phyloP scores from a whole-genome alignment of 176 grass and related monocot genomes.

The Phoenix dactylifera region DNA sequence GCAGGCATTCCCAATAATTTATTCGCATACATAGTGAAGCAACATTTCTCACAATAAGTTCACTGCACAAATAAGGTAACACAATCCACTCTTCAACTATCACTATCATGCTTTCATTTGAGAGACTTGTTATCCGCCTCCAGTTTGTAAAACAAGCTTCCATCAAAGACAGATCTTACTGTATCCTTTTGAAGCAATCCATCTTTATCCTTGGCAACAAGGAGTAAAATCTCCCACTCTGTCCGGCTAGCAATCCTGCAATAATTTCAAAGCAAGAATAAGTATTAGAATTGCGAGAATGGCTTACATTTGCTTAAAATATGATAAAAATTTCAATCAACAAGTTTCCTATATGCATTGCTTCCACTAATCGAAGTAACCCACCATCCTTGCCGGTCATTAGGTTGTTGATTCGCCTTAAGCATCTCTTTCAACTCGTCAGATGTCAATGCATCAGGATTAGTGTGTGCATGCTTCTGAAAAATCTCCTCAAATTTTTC shows the following conservation, averaged over 20 bases:
- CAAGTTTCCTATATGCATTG: too few species aligned
- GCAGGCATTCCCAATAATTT: too few species aligned
- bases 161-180: conserved; percentile 48
- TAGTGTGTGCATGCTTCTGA: conserved; percentile 48
- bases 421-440: conserved; percentile 51
- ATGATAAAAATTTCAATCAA: too few species aligned
- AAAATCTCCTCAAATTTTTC: conserved; percentile 77
- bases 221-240: conserved; percentile 54
- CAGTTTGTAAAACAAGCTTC: conserved; percentile 49
- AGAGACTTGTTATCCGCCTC: conserved; percentile 35
- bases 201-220: conserved; percentile 48
- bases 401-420: conserved; percentile 35
- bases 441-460: conserved; percentile 40
- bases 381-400: conserved; percentile 46
- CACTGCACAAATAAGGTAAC: too few species aligned
- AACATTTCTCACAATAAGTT: too few species aligned
- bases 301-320: too few species aligned
- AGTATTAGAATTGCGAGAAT: too few species aligned
- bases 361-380: neutral
- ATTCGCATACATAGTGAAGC: too few species aligned
- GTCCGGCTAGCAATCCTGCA: conserved; percentile 36
- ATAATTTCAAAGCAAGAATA: neutral
- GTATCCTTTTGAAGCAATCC: conserved; percentile 55
- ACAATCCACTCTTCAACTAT: too few species aligned
- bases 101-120: conserved; percentile 30